Evolutionary conservation across 495 filamentous ascomycete species (phyloP).

Genomic region (Tuber umbilicatum): DNA sequence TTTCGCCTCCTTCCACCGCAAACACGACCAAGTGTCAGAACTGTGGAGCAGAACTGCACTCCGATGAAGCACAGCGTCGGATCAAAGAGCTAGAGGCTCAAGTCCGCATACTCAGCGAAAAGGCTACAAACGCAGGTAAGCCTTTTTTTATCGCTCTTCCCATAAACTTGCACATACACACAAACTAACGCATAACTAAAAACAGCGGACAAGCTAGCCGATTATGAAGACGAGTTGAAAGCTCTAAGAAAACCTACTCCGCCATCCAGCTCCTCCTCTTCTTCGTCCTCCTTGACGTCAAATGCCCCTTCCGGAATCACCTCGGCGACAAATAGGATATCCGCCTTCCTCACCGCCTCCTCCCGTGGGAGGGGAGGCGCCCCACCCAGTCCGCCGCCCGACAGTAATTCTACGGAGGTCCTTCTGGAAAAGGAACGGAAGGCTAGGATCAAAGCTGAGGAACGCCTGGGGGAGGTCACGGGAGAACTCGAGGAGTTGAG

Average conservation of each 20-base stretch:
- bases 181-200: conserved; percentile 7
- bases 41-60: conserved; percentile 25
- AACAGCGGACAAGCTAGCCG: conserved; percentile 62
- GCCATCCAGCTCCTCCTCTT: conserved; percentile 29
- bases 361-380: conserved; percentile 34
- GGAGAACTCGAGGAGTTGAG: conserved; percentile 85
- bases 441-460: conserved; percentile 68
- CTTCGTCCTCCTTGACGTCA: conserved; percentile 42
- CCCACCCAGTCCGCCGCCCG: conserved; percentile 42
- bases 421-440: conserved; percentile 60
- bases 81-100: conserved; percentile 80
- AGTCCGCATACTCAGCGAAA: conserved; percentile 58
- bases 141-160: conserved; percentile 18
- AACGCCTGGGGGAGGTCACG: conserved; percentile 60
- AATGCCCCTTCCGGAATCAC: conserved; percentile 41
- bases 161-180: neutral
- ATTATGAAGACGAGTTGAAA: conserved; percentile 87
- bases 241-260: conserved; percentile 48
- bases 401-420: conserved; percentile 52
- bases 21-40: conserved; percentile 21
- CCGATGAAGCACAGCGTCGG: conserved; percentile 53
- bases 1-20: conserved; percentile 12
- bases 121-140: conserved; percentile 69
- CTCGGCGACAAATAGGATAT: conserved; percentile 52
- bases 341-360: conserved; percentile 55